phyloP scores from a whole-genome alignment of 129 eudicot genomes.

The Sambucus nigra region DNA sequence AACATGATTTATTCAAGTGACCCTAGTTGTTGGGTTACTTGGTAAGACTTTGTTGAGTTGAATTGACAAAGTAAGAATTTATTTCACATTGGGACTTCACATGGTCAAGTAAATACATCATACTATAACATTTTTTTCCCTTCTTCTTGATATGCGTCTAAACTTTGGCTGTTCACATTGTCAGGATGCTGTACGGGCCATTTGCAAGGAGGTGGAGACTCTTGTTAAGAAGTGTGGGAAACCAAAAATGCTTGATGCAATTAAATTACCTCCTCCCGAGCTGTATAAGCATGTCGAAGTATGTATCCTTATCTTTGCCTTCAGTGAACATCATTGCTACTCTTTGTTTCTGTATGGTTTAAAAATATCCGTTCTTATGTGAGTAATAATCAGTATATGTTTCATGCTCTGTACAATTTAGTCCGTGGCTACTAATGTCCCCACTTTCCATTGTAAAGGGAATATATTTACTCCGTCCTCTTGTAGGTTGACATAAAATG shows the following conservation, averaged over 20 bases:
- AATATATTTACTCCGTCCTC: too few species aligned
- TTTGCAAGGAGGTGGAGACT: conserved; percentile 71
- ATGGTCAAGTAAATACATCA: not conserved
- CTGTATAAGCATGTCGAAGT: conserved; percentile 87
- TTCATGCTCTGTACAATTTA: too few species aligned
- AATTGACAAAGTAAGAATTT: not conserved
- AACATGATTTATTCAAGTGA: too few species aligned
- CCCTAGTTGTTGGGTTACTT: not conserved
- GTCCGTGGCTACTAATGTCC: too few species aligned
- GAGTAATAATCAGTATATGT: too few species aligned
- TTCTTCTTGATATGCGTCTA: conserved; percentile 2
- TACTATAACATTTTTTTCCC: not conserved
- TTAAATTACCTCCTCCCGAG: conserved; percentile 87
- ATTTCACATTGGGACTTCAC: not conserved
- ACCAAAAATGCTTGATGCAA: conserved; percentile 92
- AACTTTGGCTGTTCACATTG: not conserved
- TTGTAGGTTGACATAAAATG: too few species aligned
- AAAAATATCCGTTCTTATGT: too few species aligned
- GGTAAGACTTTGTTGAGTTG: not conserved
- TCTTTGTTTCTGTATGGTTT: conserved; percentile 5
- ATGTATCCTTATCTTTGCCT: conserved; percentile 21
- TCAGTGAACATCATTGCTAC: not conserved
- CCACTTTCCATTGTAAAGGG: too few species aligned
- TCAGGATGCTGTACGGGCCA: conserved; percentile 80
- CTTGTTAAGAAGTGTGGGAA: conserved; percentile 83